phyloP scores from a whole-genome alignment of 495 filamentous ascomycete genomes.

The Filosporella fistucella region DNA sequence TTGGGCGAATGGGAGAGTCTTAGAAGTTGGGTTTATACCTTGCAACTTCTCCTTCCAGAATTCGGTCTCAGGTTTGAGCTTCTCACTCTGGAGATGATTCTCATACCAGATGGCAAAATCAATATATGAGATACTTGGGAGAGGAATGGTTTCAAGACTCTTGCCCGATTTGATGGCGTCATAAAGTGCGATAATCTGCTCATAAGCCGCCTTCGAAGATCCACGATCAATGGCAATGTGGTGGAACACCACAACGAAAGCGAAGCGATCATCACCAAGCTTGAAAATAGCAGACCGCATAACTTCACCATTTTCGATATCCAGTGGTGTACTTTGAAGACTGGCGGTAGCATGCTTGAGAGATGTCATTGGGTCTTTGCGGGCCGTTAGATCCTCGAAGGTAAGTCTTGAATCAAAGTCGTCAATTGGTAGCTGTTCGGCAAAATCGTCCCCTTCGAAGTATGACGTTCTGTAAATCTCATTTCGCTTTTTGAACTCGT shows the following conservation, averaged over 20 bases:
- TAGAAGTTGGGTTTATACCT: not conserved
- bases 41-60: not conserved
- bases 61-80: not conserved
- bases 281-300: conserved; percentile 21
- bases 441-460: conserved; percentile 21
- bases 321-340: conserved; percentile 15
- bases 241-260: conserved; percentile 31
- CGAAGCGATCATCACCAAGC: conserved; percentile 22
- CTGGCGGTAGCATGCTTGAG: not conserved
- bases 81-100: conserved; percentile 2
- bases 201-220: not conserved
- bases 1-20: not conserved
- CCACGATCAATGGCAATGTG: conserved; percentile 26
- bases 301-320: conserved; percentile 28
- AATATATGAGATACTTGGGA: conserved; percentile 20
- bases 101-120: conserved; percentile 29
- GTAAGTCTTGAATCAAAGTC: conserved; percentile 13
- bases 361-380: not conserved
- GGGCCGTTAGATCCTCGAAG: not conserved
- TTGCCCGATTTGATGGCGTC: conserved; percentile 17
- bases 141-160: conserved; percentile 9
- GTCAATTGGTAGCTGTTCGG: conserved; percentile 20
- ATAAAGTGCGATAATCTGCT: conserved; percentile 13
- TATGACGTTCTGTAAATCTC: conserved; percentile 42
- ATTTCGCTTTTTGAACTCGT: conserved; percentile 27